These are phyloP conservation scores for Candida neerlandica DNA, from an alignment of 1,139 yeast genomes.

Conservation along the genomic window DNA sequence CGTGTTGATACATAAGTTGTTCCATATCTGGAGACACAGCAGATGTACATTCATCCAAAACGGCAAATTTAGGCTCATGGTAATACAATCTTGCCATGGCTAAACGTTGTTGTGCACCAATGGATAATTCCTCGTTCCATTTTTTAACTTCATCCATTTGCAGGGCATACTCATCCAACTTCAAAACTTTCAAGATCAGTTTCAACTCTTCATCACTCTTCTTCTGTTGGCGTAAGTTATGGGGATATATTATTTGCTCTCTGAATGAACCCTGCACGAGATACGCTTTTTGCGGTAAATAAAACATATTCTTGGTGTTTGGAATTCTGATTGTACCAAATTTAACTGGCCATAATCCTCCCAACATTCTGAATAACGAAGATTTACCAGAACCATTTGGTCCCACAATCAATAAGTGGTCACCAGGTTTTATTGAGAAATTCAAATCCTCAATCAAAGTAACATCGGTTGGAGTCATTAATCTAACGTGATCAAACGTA, in stretches of 20 bases:
- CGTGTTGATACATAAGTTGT: constrained; percentile 84
- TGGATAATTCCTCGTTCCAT: constrained; percentile 88
- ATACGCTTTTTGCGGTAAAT: constrained; percentile 91
- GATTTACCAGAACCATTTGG: constrained; percentile 97
- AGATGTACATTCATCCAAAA: constrained; percentile 92
- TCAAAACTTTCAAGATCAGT: constrained; percentile 61
- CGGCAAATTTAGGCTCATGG: constrained; percentile 91
- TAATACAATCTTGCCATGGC: constrained; percentile 94
- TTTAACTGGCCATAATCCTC: constrained; percentile 91
- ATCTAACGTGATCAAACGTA: constrained; percentile 70
- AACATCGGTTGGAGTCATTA: constrained; percentile 84
- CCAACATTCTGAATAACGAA: constrained; percentile 83
- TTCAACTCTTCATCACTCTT: constrained; percentile 62
- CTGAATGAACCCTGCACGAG: constrained; percentile 72
- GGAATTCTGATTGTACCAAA: constrained; percentile 69
- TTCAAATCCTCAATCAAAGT: constrained; percentile 65
- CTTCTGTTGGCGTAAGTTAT: constrained; percentile 61
- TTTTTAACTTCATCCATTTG: constrained; percentile 67
- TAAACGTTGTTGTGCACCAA: constrained; percentile 90
- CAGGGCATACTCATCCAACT: constrained; percentile 54
- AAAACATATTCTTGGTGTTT: constrained; percentile 70
- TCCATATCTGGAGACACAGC: constrained; percentile 93
- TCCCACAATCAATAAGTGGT: constrained; percentile 86
- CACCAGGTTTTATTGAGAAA: constrained; percentile 77
- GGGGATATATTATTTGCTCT: constrained; percentile 90